Evolutionary conservation across 2,329 filamentous ascomycete genomes (phyloP).

Genomic region (Aspergillus amoenus): DNA sequence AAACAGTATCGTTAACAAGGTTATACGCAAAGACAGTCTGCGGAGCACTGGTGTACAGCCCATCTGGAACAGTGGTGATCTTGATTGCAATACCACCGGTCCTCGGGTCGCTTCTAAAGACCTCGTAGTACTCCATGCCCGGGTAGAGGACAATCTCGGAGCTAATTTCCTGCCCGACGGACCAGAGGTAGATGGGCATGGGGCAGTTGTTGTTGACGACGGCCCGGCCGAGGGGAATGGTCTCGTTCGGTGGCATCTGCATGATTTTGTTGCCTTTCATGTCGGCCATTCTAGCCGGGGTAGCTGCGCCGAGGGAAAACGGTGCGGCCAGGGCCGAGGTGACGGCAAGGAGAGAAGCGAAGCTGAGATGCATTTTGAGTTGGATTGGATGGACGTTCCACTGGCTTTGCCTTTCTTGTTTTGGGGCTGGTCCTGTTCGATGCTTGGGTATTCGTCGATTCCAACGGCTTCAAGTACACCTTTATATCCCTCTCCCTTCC

Average conservation of each 20-base stretch:
- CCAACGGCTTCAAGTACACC: not conserved
- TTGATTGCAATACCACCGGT: conserved; percentile 46
- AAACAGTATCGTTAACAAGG: conserved; percentile 30
- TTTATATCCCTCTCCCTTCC: not conserved
- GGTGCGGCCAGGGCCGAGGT: not conserved
- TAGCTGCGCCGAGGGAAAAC: not conserved
- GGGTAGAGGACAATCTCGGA: conserved; percentile 24
- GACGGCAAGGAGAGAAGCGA: conserved; percentile 7
- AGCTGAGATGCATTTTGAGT: conserved; percentile 8
- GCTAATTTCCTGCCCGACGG: conserved; percentile 30
- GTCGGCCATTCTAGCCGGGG: not conserved
- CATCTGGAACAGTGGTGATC: conserved; percentile 35
- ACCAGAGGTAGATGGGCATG: conserved; percentile 38
- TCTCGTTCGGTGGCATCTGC: not conserved
- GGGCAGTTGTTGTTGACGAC: conserved; percentile 37
- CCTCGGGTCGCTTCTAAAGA: conserved; percentile 32
- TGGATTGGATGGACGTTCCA: not conserved
- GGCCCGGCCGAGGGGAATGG: conserved; percentile 29
- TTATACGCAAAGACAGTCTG: conserved; percentile 46
- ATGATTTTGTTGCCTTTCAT: not conserved
- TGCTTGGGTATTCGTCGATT: not conserved
- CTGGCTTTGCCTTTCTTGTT: not conserved
- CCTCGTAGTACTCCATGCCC: conserved; percentile 32
- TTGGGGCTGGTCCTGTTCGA: not conserved
- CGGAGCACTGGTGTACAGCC: conserved; percentile 33